Percentiles rank a stretch among this genome's conserved stretches.
phyloP scores from a whole-genome alignment of 129 eudicot species.

The Helianthus annuus region HanXRQr2.0-SUNRISE NC_035437.2:64789362-64789861 shows the following conservation, averaged over 20 bases:
- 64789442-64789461: background rate
- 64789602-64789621: background rate
- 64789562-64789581: slow-evolving; percentile 13
- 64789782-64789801: slow-evolving; percentile 31
- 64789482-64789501: background rate
- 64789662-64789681: background rate
- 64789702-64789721: background rate
- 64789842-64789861: slow-evolving; percentile 1
- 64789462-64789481: background rate
- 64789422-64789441: too few species aligned
- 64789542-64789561: background rate
- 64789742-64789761: slow-evolving; percentile 43
- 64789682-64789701: background rate
- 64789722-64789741: slow-evolving; percentile 30
- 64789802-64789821: slow-evolving; percentile 40
- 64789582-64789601: slow-evolving; percentile 4
- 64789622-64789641: background rate
- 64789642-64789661: too few species aligned
- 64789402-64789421: too few species aligned
- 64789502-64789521: background rate
- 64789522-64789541: background rate
- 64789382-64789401: too few species aligned
- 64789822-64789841: slow-evolving; percentile 31
- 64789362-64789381: too few species aligned
- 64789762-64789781: slow-evolving; percentile 19